Evolutionary conservation across 345 rosid genomes (phyloP).

Genomic region (Aurinia saxatilis): DNA sequence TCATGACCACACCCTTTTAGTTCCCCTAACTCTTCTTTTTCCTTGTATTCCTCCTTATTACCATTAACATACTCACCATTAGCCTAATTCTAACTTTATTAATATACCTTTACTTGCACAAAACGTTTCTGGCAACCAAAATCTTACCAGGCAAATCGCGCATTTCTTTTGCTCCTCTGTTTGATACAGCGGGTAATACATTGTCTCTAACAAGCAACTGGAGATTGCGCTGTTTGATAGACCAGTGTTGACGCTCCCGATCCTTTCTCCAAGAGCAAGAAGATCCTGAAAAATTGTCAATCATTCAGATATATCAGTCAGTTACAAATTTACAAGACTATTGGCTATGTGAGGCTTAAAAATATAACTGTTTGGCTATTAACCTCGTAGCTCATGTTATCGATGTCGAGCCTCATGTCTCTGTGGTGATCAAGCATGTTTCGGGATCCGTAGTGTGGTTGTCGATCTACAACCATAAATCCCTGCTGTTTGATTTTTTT

Average conservation of each 20-base stretch:
- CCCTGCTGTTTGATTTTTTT: slow-evolving; percentile 55
- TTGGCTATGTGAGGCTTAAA: background rate
- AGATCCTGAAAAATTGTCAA: slow-evolving; percentile 52
- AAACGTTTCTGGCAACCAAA: background rate
- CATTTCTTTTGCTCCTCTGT: slow-evolving; percentile 50
- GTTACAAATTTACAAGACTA: background rate
- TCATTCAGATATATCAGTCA: slow-evolving; percentile 2
- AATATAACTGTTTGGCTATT: background rate
- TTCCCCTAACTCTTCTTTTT: slow-evolving; percentile 48
- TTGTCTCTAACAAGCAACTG: slow-evolving; percentile 46
- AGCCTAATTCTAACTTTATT: background rate
- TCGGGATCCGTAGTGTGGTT: slow-evolving; percentile 50
- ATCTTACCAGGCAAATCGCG: slow-evolving; percentile 79
- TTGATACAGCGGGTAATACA: slow-evolving; percentile 32
- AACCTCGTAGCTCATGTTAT: slow-evolving; percentile 88
- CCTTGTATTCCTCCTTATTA: slow-evolving; percentile 66
- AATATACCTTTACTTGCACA: background rate
- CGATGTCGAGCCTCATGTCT: slow-evolving; percentile 85
- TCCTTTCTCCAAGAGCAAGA: slow-evolving; percentile 82
- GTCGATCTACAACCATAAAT: slow-evolving; percentile 42
- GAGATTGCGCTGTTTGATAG: slow-evolving; percentile 52
- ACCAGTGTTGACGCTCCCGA: slow-evolving; percentile 79
- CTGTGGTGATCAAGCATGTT: slow-evolving; percentile 56
- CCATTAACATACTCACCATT: background rate
- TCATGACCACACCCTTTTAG: slow-evolving; percentile 63